A percentile compares a stretch with the other conserved stretches of the same genome.
phyloP scores from a whole-genome alignment of 768 basidiomycete genomes.

The Leccinum sublutescens region DNA sequence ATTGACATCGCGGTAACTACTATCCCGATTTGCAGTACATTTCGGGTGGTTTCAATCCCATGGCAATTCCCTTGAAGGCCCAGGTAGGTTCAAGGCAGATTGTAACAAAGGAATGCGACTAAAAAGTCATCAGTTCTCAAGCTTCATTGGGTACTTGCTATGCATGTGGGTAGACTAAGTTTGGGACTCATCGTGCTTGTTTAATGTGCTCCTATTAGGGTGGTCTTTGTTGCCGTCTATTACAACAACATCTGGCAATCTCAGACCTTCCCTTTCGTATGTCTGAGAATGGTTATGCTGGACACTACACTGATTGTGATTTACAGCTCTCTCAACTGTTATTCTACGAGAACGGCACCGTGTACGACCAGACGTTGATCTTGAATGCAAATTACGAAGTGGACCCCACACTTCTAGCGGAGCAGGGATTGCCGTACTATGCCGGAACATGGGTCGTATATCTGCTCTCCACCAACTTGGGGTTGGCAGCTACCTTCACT shows the following conservation, averaged over 20 bases:
- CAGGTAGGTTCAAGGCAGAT: slow-evolving; percentile 29
- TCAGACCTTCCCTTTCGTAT: slow-evolving; percentile 57
- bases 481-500: slow-evolving; percentile 48
- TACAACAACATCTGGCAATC: slow-evolving; percentile 56
- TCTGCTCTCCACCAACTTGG: slow-evolving; percentile 17
- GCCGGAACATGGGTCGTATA: slow-evolving; percentile 26
- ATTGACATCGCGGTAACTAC: background rate
- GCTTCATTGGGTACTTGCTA: slow-evolving; percentile 48
- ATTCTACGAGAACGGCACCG: slow-evolving; percentile 51
- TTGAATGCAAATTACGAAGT: slow-evolving; percentile 51
- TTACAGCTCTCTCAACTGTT: slow-evolving; percentile 44
- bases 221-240: slow-evolving; percentile 36
- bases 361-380: slow-evolving; percentile 52
- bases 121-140: slow-evolving; percentile 34
- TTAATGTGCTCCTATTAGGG: slow-evolving; percentile 20
- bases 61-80: slow-evolving; percentile 54
- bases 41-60: slow-evolving; percentile 37
- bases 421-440: slow-evolving; percentile 36
- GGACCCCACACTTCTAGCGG: slow-evolving; percentile 46
- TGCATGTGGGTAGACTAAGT: slow-evolving; percentile 42
- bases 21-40: slow-evolving; percentile 19
- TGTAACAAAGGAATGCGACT: background rate
- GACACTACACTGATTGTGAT: slow-evolving; percentile 8
- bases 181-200: background rate
- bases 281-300: slow-evolving; percentile 25